Conservation (phyloP, 2,329 filamentous ascomycete species). For the Colletotrichum lindemuthianum region DNA sequence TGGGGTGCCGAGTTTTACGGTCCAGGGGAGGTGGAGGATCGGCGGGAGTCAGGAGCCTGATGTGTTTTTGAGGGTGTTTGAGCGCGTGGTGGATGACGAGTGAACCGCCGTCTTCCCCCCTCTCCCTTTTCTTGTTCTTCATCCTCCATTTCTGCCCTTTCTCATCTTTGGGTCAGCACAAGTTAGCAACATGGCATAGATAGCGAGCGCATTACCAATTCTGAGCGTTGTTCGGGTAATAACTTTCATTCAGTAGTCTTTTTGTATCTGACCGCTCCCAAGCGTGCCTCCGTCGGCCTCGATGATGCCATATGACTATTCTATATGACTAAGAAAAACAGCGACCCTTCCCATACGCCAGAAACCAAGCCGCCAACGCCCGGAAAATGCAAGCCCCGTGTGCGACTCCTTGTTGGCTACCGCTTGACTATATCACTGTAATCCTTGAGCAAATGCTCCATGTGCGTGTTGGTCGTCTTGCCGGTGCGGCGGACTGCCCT, state of each 20-base stretch:
- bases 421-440: conserved; percentile 61
- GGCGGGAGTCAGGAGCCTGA: conserved; percentile 76
- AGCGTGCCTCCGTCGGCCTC: conserved; percentile 1
- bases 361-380: conserved; percentile 14
- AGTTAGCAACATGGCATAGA: conserved; percentile 7
- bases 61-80: conserved; percentile 74
- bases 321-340: conserved; percentile 28
- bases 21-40: conserved; percentile 75
- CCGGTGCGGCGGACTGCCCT: conserved; percentile 72
- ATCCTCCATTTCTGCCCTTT: no score
- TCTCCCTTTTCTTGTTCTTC: background rate
- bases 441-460: conserved; percentile 83
- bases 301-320: conserved; percentile 1
- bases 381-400: conserved; percentile 16
- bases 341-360: conserved; percentile 5
- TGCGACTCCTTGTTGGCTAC: conserved; percentile 39
- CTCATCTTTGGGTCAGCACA: no score
- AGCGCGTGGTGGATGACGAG: conserved; percentile 54
- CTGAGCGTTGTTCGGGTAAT: conserved; percentile 5
- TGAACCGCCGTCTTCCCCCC: background rate
- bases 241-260: conserved; percentile 2
- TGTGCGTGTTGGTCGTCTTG: conserved; percentile 89
- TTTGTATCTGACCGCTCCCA: background rate
- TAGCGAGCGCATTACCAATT: conserved; percentile 9
- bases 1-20: conserved; percentile 79